These are phyloP conservation scores for Ceratocystis harringtonii DNA, from an alignment of 2,329 filamentous ascomycete species.

Conservation along the genomic window DNA sequence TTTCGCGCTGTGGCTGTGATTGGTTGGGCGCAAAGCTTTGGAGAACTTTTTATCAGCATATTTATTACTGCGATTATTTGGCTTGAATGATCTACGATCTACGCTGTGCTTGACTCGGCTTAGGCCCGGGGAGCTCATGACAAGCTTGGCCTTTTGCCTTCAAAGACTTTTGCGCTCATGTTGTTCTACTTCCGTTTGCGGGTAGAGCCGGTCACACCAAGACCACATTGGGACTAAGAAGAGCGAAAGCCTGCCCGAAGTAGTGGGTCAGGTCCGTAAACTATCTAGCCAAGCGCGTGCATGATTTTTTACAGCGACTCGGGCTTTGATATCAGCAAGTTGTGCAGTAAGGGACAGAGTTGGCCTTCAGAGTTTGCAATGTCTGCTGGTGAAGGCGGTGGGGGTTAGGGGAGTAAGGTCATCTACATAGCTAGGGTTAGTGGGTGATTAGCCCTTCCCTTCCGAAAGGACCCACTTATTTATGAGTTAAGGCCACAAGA, in stretches of 20 bases:
- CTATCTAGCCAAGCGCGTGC: background rate
- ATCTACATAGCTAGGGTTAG: background rate
- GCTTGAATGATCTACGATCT: background rate
- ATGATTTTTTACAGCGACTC: background rate
- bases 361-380: background rate
- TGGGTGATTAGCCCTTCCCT: background rate
- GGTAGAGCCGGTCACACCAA: background rate
- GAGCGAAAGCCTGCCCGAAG: background rate
- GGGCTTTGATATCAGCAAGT: background rate
- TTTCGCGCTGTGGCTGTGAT: conserved; percentile 3
- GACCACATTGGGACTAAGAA: background rate
- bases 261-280: background rate
- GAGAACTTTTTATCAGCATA: background rate
- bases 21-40: conserved; percentile 12
- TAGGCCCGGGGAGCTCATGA: background rate
- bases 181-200: background rate
- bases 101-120: background rate
- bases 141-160: background rate
- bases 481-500: background rate
- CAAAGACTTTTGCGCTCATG: background rate
- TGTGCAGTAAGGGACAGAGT: background rate
- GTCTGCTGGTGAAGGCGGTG: background rate
- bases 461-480: background rate
- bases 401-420: background rate
- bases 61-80: background rate